Percentiles rank a stretch among this genome's conserved stretches.
Evolutionary conservation across 2,329 filamentous ascomycete species (phyloP).

Genomic region (Emergomyces pasteurianus): DNA sequence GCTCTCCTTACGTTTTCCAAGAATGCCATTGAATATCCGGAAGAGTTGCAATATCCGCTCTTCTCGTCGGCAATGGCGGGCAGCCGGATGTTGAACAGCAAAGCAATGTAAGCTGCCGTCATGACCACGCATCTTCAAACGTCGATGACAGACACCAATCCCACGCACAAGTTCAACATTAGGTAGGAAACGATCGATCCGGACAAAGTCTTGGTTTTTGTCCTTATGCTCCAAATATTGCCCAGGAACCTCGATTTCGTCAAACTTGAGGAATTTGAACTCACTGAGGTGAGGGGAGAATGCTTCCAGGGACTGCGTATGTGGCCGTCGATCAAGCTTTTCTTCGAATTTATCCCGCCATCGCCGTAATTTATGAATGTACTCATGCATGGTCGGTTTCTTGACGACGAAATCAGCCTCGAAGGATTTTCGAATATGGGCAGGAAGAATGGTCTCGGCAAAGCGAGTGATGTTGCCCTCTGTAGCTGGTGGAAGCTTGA

Average conservation of each 20-base stretch:
- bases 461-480: constrained; percentile 96
- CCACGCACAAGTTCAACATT: constrained; percentile 87
- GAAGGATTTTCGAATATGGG: constrained; percentile 91
- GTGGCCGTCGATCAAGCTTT: constrained; percentile 75
- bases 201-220: constrained; percentile 97
- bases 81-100: constrained; percentile 89
- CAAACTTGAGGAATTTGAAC: constrained; percentile 95
- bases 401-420: constrained; percentile 93
- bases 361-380: constrained; percentile 88
- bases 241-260: constrained; percentile 94
- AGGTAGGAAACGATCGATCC: constrained; percentile 92
- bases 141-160: constrained; percentile 80
- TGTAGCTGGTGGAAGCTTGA: constrained; percentile 78
- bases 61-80: constrained; percentile 81
- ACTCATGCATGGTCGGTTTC: constrained; percentile 96
- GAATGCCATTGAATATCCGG: constrained; percentile 87
- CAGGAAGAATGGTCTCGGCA: constrained; percentile 86
- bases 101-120: constrained; percentile 96
- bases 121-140: constrained; percentile 91
- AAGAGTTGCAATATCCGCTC: constrained; percentile 94
- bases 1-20: constrained; percentile 89
- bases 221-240: constrained; percentile 97
- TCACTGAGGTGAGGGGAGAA: constrained; percentile 89
- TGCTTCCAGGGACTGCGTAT: constrained; percentile 62
- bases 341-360: constrained; percentile 99